A percentile compares a stretch with the other conserved stretches of the same genome.
Evolutionary conservation across 176 grass and related monocot species (phyloP).

Genomic region (Zoysia pacifica): DNA sequence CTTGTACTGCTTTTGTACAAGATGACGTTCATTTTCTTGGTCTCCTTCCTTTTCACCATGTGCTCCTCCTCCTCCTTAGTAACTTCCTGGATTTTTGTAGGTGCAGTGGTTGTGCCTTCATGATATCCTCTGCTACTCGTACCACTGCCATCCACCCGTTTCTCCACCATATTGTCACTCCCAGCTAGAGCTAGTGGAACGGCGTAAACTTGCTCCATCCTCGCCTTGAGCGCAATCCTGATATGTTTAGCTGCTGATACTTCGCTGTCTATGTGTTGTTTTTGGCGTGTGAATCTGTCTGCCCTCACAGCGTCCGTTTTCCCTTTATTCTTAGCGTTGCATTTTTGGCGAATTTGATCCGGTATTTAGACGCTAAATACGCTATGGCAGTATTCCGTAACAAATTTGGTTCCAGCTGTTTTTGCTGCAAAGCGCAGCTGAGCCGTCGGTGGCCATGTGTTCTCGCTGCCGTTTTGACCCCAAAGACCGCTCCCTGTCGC

Average conservation of each 20-base stretch:
- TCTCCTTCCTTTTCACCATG: conserved; percentile 27
- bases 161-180: background rate
- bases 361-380: background rate
- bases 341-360: background rate
- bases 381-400: background rate
- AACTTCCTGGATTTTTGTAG: conserved; percentile 42
- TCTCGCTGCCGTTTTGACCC: conserved; percentile 27
- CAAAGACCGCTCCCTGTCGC: conserved; percentile 29
- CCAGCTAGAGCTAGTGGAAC: conserved; percentile 14
- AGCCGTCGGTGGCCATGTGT: conserved; percentile 43
- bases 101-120: conserved; percentile 45
- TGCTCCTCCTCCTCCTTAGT: conserved; percentile 3
- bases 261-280: background rate
- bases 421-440: conserved; percentile 14
- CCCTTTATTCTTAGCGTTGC: background rate
- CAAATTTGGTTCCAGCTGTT: background rate
- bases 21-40: conserved; percentile 35
- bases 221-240: background rate
- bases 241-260: conserved; percentile 7
- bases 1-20: conserved; percentile 29
- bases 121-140: conserved; percentile 8
- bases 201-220: background rate
- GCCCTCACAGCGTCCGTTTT: background rate
- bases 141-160: background rate
- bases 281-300: conserved; percentile 16